Evolutionary conservation across 139 green algal species (phyloP).

Genomic region (Spirogloea muscicola): DNA sequence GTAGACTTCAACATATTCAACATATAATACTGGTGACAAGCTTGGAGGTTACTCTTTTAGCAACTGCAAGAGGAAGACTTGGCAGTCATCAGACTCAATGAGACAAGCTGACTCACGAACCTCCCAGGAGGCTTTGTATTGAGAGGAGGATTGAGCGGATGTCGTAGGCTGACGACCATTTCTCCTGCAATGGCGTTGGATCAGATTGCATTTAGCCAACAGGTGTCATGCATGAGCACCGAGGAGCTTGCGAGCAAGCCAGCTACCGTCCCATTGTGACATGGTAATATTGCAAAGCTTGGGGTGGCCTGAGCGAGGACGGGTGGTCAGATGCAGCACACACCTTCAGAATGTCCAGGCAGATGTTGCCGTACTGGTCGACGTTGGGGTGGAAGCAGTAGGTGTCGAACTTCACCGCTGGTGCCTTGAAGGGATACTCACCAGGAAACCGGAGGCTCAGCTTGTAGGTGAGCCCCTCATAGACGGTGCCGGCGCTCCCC

Average conservation of each 20-base stretch:
- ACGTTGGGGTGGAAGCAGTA: slow-evolving; percentile 81
- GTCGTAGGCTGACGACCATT: slow-evolving; percentile 72
- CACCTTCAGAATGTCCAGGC: slow-evolving; percentile 72
- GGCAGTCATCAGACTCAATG: background rate
- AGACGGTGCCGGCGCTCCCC: slow-evolving; percentile 59
- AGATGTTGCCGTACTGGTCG: slow-evolving; percentile 75
- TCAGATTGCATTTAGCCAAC: no score
- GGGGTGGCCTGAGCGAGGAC: no score
- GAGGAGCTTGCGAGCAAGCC: no score
- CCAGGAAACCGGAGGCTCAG: slow-evolving; percentile 63
- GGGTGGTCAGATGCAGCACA: background rate
- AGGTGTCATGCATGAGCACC: no score
- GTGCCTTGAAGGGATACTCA: slow-evolving; percentile 79
- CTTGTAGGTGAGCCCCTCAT: slow-evolving; percentile 68
- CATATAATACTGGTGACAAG: no score
- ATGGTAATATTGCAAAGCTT: no score
- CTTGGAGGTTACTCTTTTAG: no score
- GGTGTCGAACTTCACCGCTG: slow-evolving; percentile 68
- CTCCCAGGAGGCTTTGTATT: slow-evolving; percentile 68
- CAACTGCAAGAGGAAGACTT: background rate
- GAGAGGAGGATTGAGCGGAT: slow-evolving; percentile 70
- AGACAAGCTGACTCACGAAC: no score
- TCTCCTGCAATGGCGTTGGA: slow-evolving; percentile 56
- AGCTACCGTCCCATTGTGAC: no score
- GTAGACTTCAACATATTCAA: background rate